Evolutionary conservation across 108 stramenopile species (phyloP).

Genomic region (Conticribra guillardii): DNA sequence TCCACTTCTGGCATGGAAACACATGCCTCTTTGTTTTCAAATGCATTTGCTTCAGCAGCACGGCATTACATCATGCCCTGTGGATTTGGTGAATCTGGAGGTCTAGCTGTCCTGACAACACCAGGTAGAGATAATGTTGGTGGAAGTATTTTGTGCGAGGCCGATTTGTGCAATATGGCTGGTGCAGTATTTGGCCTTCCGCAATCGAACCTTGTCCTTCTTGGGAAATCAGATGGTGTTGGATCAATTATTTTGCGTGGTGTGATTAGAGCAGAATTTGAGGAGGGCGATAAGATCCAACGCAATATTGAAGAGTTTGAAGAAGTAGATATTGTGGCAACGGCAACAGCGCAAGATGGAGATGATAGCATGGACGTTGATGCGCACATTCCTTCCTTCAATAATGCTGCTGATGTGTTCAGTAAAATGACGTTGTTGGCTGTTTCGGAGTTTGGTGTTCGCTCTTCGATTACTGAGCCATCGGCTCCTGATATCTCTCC

Average conservation of each 20-base stretch:
- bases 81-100: conserved; percentile 82
- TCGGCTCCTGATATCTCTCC: background rate
- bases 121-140: conserved; percentile 72
- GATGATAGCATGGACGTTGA: conserved; percentile 31
- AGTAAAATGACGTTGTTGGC: conserved; percentile 36
- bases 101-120: conserved; percentile 68
- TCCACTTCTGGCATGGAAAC: conserved; percentile 1
- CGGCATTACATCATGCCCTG: conserved; percentile 74
- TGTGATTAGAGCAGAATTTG: conserved; percentile 15
- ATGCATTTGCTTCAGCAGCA: conserved; percentile 46
- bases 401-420: conserved; percentile 27
- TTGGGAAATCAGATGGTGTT: conserved; percentile 52
- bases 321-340: conserved; percentile 34
- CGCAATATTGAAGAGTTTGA: conserved; percentile 43
- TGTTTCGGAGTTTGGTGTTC: conserved; percentile 37
- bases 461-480: conserved; percentile 2
- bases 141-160: conserved; percentile 67
- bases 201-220: conserved; percentile 54
- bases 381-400: conserved; percentile 16
- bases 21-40: conserved; percentile 21
- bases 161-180: conserved; percentile 61
- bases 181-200: conserved; percentile 66
- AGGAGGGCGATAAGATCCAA: conserved; percentile 1
- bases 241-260: conserved; percentile 40
- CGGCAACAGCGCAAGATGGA: conserved; percentile 5